Percentiles rank a stretch among this genome's conserved stretches.
Evolutionary conservation across 2,329 filamentous ascomycete genomes (phyloP).

Genomic region (Xylariaceae sp.): DNA sequence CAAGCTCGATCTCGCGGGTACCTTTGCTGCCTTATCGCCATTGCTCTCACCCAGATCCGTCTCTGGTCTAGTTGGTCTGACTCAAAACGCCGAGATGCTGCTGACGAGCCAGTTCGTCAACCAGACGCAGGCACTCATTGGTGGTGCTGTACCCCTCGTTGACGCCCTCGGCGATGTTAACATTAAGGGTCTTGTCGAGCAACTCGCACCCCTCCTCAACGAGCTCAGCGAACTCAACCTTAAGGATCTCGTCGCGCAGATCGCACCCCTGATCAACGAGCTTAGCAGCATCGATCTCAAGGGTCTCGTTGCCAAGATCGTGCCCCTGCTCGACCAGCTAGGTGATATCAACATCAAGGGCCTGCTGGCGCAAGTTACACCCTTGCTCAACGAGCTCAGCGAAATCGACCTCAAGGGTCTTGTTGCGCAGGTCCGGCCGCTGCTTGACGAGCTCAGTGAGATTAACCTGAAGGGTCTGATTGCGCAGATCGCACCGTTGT

Average conservation of each 20-base stretch:
- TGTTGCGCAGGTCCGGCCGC: background rate
- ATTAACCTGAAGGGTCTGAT: conserved; percentile 35
- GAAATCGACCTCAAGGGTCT: conserved; percentile 1
- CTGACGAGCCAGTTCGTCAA: conserved; percentile 38
- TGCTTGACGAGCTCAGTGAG: conserved; percentile 11
- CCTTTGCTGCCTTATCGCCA: conserved; percentile 33
- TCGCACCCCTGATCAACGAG: conserved; percentile 22
- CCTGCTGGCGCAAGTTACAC: conserved; percentile 29
- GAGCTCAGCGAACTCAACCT: conserved; percentile 26
- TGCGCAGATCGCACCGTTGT: conserved; percentile 33
- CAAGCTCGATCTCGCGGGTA: conserved; percentile 32
- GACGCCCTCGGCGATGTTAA: conserved; percentile 35
- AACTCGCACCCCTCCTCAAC: conserved; percentile 35
- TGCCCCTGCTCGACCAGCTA: conserved; percentile 32
- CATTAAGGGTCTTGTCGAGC: conserved; percentile 34
- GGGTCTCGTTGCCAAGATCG: conserved; percentile 32
- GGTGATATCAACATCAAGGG: conserved; percentile 22
- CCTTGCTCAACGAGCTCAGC: conserved; percentile 20
- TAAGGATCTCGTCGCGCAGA: conserved; percentile 30
- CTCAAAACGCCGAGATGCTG: conserved; percentile 37
- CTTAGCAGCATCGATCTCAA: conserved; percentile 32
- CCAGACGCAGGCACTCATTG: conserved; percentile 35
- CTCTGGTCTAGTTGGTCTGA: conserved; percentile 34
- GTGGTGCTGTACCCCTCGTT: conserved; percentile 36
- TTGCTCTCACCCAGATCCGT: conserved; percentile 34